Conservation (phyloP, 495 filamentous ascomycete species). For the Jackrogersella minutella region DNA sequence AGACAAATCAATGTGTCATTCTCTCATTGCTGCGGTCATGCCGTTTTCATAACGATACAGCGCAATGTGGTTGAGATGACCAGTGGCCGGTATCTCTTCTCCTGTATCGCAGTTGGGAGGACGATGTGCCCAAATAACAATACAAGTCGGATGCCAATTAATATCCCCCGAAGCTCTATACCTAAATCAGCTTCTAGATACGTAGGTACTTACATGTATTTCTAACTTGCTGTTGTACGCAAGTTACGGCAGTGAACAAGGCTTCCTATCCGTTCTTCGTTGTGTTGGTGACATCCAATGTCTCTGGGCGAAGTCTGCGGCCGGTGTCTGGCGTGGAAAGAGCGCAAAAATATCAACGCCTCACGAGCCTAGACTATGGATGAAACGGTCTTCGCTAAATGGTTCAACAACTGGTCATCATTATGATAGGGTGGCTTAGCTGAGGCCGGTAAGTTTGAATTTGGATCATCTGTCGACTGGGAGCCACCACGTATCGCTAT, state of each 20-base stretch:
- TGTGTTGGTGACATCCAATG: background rate
- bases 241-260: background rate
- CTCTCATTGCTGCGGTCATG: background rate
- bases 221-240: background rate
- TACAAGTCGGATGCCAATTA: background rate
- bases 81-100: background rate
- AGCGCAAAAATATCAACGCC: slow-evolving; percentile 6
- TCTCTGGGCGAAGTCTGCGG: background rate
- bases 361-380: background rate
- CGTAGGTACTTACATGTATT: background rate
- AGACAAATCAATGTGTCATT: background rate
- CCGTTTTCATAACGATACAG: background rate
- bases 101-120: background rate
- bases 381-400: background rate
- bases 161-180: background rate
- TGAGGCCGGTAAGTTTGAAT: background rate
- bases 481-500: background rate
- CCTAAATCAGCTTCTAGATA: background rate
- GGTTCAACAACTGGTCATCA: background rate
- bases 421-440: background rate
- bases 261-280: background rate
- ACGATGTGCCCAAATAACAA: background rate
- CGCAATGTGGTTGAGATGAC: background rate
- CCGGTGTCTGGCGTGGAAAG: slow-evolving; percentile 12
- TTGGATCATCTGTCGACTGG: background rate